Evolutionary conservation across 495 filamentous ascomycete genomes (phyloP).

Genomic region (Podospora pseudocomata): DNA sequence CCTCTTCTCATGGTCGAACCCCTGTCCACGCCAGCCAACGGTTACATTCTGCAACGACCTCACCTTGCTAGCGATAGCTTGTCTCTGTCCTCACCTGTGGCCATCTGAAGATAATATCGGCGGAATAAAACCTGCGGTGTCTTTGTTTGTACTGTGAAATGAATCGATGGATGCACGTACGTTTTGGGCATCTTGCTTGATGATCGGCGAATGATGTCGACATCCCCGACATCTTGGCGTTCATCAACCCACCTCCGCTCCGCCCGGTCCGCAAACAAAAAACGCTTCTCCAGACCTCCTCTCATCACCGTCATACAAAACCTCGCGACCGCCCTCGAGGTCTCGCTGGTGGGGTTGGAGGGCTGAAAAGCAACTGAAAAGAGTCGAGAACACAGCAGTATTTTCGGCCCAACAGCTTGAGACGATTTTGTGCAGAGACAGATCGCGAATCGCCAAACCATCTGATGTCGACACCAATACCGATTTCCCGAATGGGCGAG

Average conservation of each 20-base stretch:
- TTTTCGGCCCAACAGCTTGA: background rate
- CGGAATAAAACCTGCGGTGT: background rate
- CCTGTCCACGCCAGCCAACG: background rate
- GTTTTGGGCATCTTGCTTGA: background rate
- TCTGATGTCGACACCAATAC: background rate
- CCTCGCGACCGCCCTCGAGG: background rate
- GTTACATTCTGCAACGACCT: background rate
- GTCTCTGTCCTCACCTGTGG: background rate
- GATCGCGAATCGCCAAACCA: background rate
- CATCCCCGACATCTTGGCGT: conserved; percentile 11
- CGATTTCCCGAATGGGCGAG: background rate
- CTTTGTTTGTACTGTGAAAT: background rate
- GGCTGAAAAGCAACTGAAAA: background rate
- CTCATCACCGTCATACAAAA: background rate
- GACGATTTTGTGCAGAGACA: background rate
- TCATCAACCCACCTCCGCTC: background rate
- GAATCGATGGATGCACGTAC: background rate
- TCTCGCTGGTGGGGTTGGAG: background rate
- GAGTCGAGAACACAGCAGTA: background rate
- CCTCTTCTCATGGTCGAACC: background rate
- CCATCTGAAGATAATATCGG: background rate
- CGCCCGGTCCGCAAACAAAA: conserved; percentile 7
- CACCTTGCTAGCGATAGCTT: background rate
- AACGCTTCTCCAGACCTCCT: background rate
- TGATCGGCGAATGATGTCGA: conserved; percentile 10